Base-by-base conservation (phyloP, 768 basidiomycete species). In the Mycena alexandri region DNA sequence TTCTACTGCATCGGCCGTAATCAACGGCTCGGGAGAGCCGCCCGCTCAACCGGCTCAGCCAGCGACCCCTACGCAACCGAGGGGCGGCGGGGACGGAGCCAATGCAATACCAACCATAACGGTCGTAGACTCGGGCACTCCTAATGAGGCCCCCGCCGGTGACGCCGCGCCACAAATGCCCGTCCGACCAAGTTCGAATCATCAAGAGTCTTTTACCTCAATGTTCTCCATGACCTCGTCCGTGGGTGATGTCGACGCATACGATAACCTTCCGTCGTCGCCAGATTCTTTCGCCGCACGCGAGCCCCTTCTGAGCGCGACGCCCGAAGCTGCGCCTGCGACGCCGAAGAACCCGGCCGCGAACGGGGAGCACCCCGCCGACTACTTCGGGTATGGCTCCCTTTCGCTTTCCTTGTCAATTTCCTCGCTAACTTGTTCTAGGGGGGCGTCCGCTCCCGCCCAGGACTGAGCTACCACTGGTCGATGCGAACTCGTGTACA, bases 201-300 rank as follows among this genome's bases (percentile, higher is more conserved):
- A 69, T 52, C 65, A 54, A 36, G 64, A 69, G 12, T 69, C 69
- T 6, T 48, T 68, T 55, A n/a, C 65, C 41, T 75, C 68, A 21
- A 25, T 65, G 60, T 43, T 66, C 19, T 72, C 76, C 29, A 67
- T 75, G 47, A 60, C 34, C 48, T 70, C 71, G 22, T 65, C 63
- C 11, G 68, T 57, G 7, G 60, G 60, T 42, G 63, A 46, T 33
- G 29, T n/a, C 22, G 63, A 68, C 16, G 74, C 78, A 63, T 86
- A 84, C 71, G 83, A 82, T 61, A 75, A 78, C 52, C 75, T 85
- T 43, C 81, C 81, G 44, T 85, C 86, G 56, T 83, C 84, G 33
- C 82, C 82, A 5, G 84, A 84, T 53, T 84, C 82, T 3, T 73
- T 77, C 21, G 60, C 81, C 47, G 77, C 77, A 24, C 78, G 79